Conservation (phyloP, 2,329 filamentous ascomycete genomes). For the Gnomoniopsis smithogilvyi region DNA sequence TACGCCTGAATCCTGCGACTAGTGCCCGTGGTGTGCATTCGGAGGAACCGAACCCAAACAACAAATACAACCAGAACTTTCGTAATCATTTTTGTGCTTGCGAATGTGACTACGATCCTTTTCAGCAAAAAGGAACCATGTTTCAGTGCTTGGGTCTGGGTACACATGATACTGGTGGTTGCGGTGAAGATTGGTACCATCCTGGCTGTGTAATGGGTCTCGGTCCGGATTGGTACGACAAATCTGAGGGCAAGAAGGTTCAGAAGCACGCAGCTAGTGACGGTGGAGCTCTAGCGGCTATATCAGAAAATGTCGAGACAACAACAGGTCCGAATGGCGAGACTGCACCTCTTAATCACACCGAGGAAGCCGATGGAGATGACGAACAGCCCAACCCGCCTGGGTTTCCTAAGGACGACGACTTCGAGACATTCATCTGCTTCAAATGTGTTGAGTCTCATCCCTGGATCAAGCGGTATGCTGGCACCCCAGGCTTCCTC, state of each 20-base stretch:
- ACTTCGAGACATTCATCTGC: conserved; percentile 87
- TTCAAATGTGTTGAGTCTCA: conserved; percentile 88
- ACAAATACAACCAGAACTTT: conserved; percentile 96
- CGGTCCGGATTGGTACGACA: conserved; percentile 68
- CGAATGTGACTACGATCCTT: conserved; percentile 79
- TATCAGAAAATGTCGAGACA: conserved; percentile 46
- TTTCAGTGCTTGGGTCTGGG: conserved; percentile 92
- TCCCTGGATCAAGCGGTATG: conserved; percentile 90
- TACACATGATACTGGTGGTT: conserved; percentile 76
- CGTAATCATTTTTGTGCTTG: conserved; percentile 90
- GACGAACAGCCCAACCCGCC: conserved; percentile 70
- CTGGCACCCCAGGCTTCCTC: conserved; percentile 75
- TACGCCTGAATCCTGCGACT: conserved; percentile 70
- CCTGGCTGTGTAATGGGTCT: conserved; percentile 86
- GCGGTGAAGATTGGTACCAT: conserved; percentile 98
- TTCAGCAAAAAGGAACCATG: conserved; percentile 94
- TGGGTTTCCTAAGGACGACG: conserved; percentile 84
- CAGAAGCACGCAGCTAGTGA: conserved; percentile 27
- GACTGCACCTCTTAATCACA: conserved; percentile 13
- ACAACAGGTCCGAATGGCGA: conserved; percentile 21
- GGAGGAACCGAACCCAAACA: conserved; percentile 67
- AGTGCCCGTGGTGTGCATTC: conserved; percentile 76
- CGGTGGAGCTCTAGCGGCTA: conserved; percentile 40
- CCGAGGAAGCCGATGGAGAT: conserved; percentile 42
- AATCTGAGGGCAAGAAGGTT: conserved; percentile 33